Conservation (phyloP, 176 grass and related monocot species). For the Microstegium vimineum region DNA sequence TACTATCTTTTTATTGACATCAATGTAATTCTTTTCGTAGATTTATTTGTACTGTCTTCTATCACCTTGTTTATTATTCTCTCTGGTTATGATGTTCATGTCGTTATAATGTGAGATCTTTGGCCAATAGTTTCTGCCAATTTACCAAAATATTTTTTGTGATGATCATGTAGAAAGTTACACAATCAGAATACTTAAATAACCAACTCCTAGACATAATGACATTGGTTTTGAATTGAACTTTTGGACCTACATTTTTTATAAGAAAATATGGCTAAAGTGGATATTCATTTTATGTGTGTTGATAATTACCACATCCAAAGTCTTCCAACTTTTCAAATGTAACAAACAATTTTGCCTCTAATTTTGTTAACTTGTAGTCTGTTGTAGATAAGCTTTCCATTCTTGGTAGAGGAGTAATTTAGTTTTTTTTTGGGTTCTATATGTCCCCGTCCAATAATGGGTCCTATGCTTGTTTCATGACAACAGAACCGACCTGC, state of each 20-base stretch:
- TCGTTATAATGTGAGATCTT: not conserved
- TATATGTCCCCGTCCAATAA: not conserved
- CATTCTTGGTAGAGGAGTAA: not conserved
- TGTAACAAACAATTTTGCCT: not conserved
- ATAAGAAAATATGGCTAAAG: not conserved
- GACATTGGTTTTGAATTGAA: not conserved
- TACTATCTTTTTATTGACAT: slow-evolving; percentile 9
- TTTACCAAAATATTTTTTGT: not conserved
- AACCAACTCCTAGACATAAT: not conserved
- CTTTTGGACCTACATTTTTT: not conserved
- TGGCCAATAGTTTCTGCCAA: not conserved
- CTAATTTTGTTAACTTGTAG: not conserved
- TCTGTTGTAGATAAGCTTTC: not conserved
- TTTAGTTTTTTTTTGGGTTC: slow-evolving; percentile 2
- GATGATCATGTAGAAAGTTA: not conserved
- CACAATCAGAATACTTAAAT: not conserved
- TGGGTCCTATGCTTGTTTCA: not conserved
- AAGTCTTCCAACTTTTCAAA: not conserved
- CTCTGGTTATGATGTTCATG: not conserved
- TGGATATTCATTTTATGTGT: not conserved
- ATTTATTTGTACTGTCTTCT: not conserved
- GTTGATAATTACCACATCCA: not conserved
- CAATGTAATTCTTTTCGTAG: not conserved
- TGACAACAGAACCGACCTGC: slow-evolving; percentile 89
- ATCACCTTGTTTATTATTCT: not conserved